Conservation (phyloP, 2,329 filamentous ascomycete species). For the Talaromyces verruculosus region DNA sequence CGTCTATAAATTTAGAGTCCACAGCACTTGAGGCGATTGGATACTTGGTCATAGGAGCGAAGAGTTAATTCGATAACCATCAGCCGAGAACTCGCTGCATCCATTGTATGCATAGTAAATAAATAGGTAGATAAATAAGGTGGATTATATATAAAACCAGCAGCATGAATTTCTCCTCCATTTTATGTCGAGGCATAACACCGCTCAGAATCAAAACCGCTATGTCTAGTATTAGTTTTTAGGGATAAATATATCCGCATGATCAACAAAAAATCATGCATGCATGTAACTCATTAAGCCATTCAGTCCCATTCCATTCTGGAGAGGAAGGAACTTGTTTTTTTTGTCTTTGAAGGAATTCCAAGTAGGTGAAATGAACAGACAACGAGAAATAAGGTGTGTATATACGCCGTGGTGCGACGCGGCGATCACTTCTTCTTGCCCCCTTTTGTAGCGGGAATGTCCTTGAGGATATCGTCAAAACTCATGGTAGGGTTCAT, state of each 20-base stretch:
- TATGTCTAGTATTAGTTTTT: slow-evolving; percentile 11
- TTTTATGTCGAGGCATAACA: background rate
- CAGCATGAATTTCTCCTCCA: background rate
- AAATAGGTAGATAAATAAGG: background rate
- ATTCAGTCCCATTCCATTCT: slow-evolving; percentile 6
- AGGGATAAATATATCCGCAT: slow-evolving; percentile 13
- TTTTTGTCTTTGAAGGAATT: background rate
- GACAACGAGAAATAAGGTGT: background rate
- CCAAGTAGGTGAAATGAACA: background rate
- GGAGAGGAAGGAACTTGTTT: background rate
- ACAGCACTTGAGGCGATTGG: too few species aligned
- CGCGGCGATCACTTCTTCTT: slow-evolving; percentile 35
- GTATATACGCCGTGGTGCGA: background rate
- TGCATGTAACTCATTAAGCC: slow-evolving; percentile 11
- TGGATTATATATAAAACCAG: background rate
- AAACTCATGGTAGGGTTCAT: slow-evolving; percentile 52
- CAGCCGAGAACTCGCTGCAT: background rate
- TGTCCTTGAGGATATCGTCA: slow-evolving; percentile 48
- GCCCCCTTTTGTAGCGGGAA: slow-evolving; percentile 33
- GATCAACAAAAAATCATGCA: background rate
- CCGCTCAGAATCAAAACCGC: slow-evolving; percentile 1
- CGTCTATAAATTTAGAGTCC: slow-evolving; percentile 40
- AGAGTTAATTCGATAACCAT: background rate
- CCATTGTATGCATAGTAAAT: slow-evolving; percentile 3
- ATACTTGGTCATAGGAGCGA: background rate